Evolutionary conservation across 139 green algal species (phyloP), one percentile per base, ranked within the genome.

Genomic region (Closterium sp.): DNA sequence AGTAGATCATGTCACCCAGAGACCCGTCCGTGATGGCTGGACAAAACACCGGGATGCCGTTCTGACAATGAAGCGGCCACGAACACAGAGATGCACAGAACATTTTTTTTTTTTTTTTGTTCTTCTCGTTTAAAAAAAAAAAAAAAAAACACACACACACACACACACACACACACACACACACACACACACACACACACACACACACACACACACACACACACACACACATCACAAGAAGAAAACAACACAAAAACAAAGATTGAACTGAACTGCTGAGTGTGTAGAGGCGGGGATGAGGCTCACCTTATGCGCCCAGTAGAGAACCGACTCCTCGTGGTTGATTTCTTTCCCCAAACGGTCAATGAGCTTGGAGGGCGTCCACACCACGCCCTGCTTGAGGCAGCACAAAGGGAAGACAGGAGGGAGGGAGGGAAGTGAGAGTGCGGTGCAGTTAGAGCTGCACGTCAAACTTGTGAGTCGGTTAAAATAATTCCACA

Each of bases 1-100:
- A 99, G 94, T 98, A 99, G 3, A 99, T 95, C 98, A 99, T 99
- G 96, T 99, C 98, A 1, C 97, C 97, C 22, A 98, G 97, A 88
- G 95, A 97, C 73, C 97, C 97, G 90, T 99, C 97, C 7, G 98
- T 99, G 84, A 99, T 95, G 7, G 97, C 97, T 2, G 98, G 98
- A 94, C 98, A 99, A 94, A 97, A 99, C 4, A 99, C 95, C 2
- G 98, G 98, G 88, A 99, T 99, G 95, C 95, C 88, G 93, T 99
- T 98, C 92, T 95, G 93, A 42, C 38, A 50, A 17, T 50, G 38
- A 17, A n/a, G n/a, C n/a, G 38, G 38, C 38, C 38, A 50, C 38
- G 27, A 87, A 87, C n/a, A 9, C n/a, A 29, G 27, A 28, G 84
- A 28, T 87, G 84, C 84, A 28, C 84, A 31, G 84, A 9, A 87